phyloP scores from a whole-genome alignment of 306 rosid genomes.

The Medicago truncatula region DNA sequence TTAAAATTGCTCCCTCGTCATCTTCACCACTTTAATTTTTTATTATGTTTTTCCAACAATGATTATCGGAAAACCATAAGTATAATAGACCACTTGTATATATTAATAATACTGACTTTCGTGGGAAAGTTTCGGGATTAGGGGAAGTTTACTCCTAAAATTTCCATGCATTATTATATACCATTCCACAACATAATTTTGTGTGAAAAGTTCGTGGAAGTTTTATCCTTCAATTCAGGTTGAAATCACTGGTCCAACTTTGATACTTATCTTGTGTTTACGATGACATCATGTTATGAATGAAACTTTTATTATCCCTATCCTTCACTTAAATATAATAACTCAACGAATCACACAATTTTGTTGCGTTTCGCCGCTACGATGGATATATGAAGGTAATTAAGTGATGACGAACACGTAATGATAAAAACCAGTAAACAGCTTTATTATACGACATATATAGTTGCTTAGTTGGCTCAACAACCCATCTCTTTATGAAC shows the following conservation, averaged over 20 bases:
- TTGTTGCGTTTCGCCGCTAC: slow-evolving; percentile 19
- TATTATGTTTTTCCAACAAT: no score
- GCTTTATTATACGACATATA: background rate
- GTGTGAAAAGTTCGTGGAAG: slow-evolving; percentile 18
- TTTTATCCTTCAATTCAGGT: background rate
- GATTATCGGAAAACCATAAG: no score
- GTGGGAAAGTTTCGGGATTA: background rate
- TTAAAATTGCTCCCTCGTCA: no score
- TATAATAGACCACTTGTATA: no score
- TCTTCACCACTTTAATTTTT: no score
- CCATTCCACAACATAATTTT: background rate
- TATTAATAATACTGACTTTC: no score
- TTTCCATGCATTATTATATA: no score
- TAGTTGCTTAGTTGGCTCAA: slow-evolving; percentile 37
- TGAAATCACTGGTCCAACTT: slow-evolving; percentile 4
- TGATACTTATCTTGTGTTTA: slow-evolving; percentile 7
- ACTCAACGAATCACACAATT: slow-evolving; percentile 12
- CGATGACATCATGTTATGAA: background rate
- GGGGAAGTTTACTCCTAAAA: background rate
- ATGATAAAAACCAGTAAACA: slow-evolving; percentile 38
- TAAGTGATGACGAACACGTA: slow-evolving; percentile 37
- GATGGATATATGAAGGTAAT: background rate
- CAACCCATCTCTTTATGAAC: slow-evolving; percentile 34
- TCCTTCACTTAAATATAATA: background rate
- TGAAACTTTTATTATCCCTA: background rate